phyloP scores from a whole-genome alignment of 768 basidiomycete genomes.

The Phaffia tasmanica region DNA sequence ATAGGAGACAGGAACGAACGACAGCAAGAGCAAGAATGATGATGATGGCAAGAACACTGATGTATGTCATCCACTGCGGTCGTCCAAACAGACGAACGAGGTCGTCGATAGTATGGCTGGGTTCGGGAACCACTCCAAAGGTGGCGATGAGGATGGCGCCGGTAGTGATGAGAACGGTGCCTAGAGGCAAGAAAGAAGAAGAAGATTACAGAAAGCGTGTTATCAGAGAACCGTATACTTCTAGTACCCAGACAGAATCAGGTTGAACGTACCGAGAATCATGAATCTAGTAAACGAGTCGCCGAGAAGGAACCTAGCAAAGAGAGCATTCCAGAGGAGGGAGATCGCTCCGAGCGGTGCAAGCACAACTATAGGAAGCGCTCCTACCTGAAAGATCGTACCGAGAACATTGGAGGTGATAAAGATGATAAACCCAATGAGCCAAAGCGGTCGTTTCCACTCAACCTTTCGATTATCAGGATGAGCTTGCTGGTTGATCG shows the following conservation, averaged over 20 bases:
- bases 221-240: neutral
- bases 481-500: conserved; percentile 64
- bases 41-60: conserved; percentile 55
- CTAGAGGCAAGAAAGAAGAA: conserved; percentile 1
- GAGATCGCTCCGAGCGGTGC: conserved; percentile 78
- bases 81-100: conserved; percentile 64
- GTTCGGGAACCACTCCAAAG: conserved; percentile 84
- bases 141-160: conserved; percentile 81
- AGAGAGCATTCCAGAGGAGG: conserved; percentile 87
- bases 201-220: neutral
- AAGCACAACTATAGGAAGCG: conserved; percentile 85
- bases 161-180: conserved; percentile 68
- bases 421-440: conserved; percentile 56
- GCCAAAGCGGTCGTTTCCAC: conserved; percentile 76
- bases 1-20: conserved; percentile 41
- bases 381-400: conserved; percentile 82
- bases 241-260: no score
- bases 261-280: conserved; percentile 50
- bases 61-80: conserved; percentile 68
- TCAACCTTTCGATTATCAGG: conserved; percentile 55
- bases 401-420: conserved; percentile 70
- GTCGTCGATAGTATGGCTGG: conserved; percentile 73
- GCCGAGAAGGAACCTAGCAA: conserved; percentile 70
- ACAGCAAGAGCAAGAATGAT: conserved; percentile 52
- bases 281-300: conserved; percentile 77